phyloP scores from a whole-genome alignment of 179 eudicot genomes.

The Spinacia oleracea region DNA sequence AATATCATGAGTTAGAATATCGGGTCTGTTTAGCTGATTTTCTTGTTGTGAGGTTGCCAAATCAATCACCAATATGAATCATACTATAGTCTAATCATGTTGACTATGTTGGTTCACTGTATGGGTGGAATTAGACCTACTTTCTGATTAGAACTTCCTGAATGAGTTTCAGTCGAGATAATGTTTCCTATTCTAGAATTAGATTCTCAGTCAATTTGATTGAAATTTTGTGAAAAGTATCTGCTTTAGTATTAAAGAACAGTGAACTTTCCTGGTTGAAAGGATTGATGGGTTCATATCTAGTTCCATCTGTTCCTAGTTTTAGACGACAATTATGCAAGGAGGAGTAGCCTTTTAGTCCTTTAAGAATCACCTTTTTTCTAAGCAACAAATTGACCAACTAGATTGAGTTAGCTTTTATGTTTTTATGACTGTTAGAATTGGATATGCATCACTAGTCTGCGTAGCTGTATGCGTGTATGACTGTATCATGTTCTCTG shows the following conservation, averaged over 20 bases:
- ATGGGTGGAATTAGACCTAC: not conserved
- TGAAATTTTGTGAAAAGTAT: slow-evolving; percentile 15
- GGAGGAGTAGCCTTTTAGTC: not conserved
- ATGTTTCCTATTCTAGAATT: slow-evolving; percentile 29
- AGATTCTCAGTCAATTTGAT: slow-evolving; percentile 33
- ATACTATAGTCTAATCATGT: slow-evolving; percentile 20
- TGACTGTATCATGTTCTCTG: not conserved
- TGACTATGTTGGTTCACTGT: slow-evolving; percentile 1
- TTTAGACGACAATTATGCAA: slow-evolving; percentile 4
- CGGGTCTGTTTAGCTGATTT: not conserved
- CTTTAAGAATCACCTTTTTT: slow-evolving; percentile 3
- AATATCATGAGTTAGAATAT: not conserved
- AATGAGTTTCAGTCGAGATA: slow-evolving; percentile 16
- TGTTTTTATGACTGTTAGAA: not conserved
- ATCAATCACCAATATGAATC: not conserved
- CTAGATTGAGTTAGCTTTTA: not conserved
- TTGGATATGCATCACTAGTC: not conserved
- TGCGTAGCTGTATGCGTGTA: not conserved
- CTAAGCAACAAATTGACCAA: slow-evolving; percentile 4
- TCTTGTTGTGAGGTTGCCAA: slow-evolving; percentile 8
- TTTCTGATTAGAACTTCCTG: slow-evolving; percentile 4
- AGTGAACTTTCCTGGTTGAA: slow-evolving; percentile 19
- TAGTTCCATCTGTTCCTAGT: not conserved
- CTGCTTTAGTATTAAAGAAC: slow-evolving; percentile 11
- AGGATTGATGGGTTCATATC: not conserved